Base-by-base conservation (phyloP, 1,284 basidiomycete genomes). In the Butyriboletus appendiculatus region DNA sequence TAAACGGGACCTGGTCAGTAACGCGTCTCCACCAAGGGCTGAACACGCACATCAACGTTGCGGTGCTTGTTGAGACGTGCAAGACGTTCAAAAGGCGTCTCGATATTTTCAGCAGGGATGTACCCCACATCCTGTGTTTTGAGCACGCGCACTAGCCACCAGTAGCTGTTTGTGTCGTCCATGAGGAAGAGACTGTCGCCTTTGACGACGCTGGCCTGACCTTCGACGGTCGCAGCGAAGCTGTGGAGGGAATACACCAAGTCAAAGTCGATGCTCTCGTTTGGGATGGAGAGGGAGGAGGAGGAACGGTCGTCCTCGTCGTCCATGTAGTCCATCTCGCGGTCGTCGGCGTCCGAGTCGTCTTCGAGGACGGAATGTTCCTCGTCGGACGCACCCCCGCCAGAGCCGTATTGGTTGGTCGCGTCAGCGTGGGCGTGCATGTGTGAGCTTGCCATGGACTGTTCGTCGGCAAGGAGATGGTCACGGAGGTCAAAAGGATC, bases 61-160 rank as follows among this genome's bases (percentile, higher is more conserved):
- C 96, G 83, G 70, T 98, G 95, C 72, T 98, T 98, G 78, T 99
- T 99, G 54, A 99, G 79, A 56, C 96, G 80, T 0, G 96, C 96
- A 22, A 99, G 82, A 45, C 96, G 84, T 72, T 99, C 96, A 65
- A 95, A 98, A 0, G 96, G 97, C 0, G 97, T 99, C 73, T 99
- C 97, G 65, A 99, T 98, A 72, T 99, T 99, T 76, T 99, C 96
- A 0, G 96, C 96, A 16, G 96, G 96, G 50, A 99, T 99, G 73
- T 99, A 99, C 1, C 96, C 96, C n/a, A 99, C 94, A 66, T 98
- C 96, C 73, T 98, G 94, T 3, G 93, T 98, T 78, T 96, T 98
- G 64, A 98, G 83, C 5, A 97, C 95, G 50, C 94, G 85, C 16
- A 98, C 94, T 47, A 97, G 87, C 95, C 95, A 97, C 95, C 95